Base-by-base conservation (phyloP, 2,329 filamentous ascomycete species). In the Talaromyces verruculosus region DNA sequence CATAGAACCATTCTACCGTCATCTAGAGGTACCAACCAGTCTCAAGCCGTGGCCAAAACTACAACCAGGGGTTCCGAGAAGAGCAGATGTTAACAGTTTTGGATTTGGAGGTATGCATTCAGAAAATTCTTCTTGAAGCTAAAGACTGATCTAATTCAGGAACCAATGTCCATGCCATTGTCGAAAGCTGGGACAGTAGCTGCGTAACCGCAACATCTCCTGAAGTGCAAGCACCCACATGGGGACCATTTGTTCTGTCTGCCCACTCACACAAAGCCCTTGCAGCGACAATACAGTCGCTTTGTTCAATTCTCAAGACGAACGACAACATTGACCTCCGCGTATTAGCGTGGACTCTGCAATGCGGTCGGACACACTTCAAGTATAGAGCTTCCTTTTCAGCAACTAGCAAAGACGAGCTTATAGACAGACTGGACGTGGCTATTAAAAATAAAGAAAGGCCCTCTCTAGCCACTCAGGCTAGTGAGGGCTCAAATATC, bases 51-150 rank as follows among this genome's bases (percentile, higher is more conserved):
- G 64, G 68, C 65, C 65, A 10, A 25, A 57, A 25, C 15, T 74
- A 73, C 39, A 33, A 35, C 28, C 53, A 10, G 33, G 77, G 11
- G 13, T 43, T 39, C 58, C 61, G 15, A 67, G 68, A 28, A 64
- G 71, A 28, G 68, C 65, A 3, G 68, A 66, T 51, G 75, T 78
- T 15, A 53, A 53, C 5, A 53, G 78, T 13, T 84, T 84, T 67
- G 82, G 80, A 0, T 28, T 62, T 59, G 77, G 77, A 19, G 77
- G 77, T 6, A 53, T 28, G 22, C 22, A n/a, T 28, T 25, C 25
- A 25, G 25, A 25, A 25, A 25, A 25, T 25, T 25, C 25, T 25
- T 25, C 25, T 25, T 25, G 25, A 25, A 25, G 25, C 25, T 25
- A 3, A 25, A 25, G 25, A 25, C 25, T 53, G 28, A 53, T 3